Evolutionary conservation across 108 stramenopile genomes (phyloP).

Genomic region (Nitzschia sp.): DNA sequence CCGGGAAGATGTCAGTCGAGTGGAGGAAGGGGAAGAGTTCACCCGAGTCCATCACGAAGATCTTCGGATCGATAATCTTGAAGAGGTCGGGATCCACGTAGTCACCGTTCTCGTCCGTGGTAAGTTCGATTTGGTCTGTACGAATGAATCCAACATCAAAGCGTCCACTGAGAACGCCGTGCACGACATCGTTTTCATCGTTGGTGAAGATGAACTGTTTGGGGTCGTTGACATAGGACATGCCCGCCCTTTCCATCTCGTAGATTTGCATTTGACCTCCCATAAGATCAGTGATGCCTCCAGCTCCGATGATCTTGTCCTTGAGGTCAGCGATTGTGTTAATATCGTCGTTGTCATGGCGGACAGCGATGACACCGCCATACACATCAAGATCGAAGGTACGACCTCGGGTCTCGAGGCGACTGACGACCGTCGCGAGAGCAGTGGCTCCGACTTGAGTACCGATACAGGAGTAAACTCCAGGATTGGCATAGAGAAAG

Average conservation of each 20-base stretch:
- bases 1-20: slow-evolving; percentile 34
- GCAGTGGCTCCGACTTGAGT: slow-evolving; percentile 6
- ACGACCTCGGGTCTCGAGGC: neutral
- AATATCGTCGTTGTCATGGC: slow-evolving; percentile 14
- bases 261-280: slow-evolving; percentile 42
- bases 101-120: slow-evolving; percentile 14
- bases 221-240: slow-evolving; percentile 34
- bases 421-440: slow-evolving; percentile 4
- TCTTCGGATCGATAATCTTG: slow-evolving; percentile 11
- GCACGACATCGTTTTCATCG: slow-evolving; percentile 34
- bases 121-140: slow-evolving; percentile 34
- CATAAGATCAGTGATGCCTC: slow-evolving; percentile 31
- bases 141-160: slow-evolving; percentile 47
- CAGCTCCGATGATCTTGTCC: slow-evolving; percentile 37
- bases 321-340: slow-evolving; percentile 23
- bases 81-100: slow-evolving; percentile 5
- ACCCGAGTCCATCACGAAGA: slow-evolving; percentile 10
- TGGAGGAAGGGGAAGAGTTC: slow-evolving; percentile 32
- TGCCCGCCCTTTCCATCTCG: slow-evolving; percentile 29
- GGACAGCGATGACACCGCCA: slow-evolving; percentile 15
- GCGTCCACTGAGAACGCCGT: slow-evolving; percentile 30
- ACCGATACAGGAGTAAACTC: slow-evolving; percentile 19
- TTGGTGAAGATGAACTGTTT: slow-evolving; percentile 35
- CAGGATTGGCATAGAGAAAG: slow-evolving; percentile 24
- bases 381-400: slow-evolving; percentile 13